These are phyloP conservation scores for Tremella yokohamensis DNA, from an alignment of 768 basidiomycete genomes.

Conservation along the genomic window DNA sequence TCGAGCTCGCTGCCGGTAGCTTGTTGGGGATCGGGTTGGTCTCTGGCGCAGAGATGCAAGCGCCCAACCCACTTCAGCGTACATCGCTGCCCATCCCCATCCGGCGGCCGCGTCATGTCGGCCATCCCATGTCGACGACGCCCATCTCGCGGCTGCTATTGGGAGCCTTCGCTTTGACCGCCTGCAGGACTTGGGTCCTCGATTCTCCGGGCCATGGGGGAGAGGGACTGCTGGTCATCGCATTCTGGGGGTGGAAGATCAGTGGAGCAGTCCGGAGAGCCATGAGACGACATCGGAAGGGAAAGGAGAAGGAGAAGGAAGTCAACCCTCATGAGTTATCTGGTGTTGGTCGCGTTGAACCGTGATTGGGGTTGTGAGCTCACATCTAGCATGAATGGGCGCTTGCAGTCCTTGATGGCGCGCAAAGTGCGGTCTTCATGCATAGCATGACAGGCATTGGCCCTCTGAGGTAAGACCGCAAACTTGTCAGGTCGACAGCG, in stretches of 20 bases:
- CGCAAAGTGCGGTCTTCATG: slow-evolving; percentile 21
- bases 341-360: background rate
- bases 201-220: slow-evolving; percentile 18
- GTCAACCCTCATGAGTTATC: background rate
- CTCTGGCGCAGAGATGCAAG: background rate
- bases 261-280: slow-evolving; percentile 15
- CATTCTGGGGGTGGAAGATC: slow-evolving; percentile 27
- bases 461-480: slow-evolving; percentile 19
- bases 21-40: background rate
- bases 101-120: background rate
- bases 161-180: slow-evolving; percentile 30
- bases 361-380: background rate
- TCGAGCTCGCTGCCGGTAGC: background rate
- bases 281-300: slow-evolving; percentile 17
- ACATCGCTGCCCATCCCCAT: background rate
- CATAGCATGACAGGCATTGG: slow-evolving; percentile 10
- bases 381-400: background rate
- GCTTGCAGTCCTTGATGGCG: slow-evolving; percentile 1
- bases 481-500: background rate
- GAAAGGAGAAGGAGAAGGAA: slow-evolving; percentile 18
- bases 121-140: slow-evolving; percentile 4
- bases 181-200: slow-evolving; percentile 25
- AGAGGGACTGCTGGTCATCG: slow-evolving; percentile 28
- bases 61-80: background rate
- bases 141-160: slow-evolving; percentile 22